These are phyloP conservation scores for Orbilia ellipsospora DNA, from an alignment of 2,329 filamentous ascomycete genomes.

Conservation along the genomic window DNA sequence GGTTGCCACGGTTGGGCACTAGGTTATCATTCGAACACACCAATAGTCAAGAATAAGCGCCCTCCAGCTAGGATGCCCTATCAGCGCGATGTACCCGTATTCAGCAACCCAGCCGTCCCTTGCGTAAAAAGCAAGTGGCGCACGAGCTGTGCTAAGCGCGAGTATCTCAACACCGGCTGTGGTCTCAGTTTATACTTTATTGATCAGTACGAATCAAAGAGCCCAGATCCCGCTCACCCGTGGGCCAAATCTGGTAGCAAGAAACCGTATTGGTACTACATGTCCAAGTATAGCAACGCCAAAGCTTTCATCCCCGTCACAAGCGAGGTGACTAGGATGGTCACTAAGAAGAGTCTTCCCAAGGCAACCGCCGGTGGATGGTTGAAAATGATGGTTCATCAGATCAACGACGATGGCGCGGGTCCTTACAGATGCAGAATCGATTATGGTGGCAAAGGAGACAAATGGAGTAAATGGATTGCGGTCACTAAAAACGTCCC, in stretches of 20 bases:
- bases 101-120: constrained; percentile 25
- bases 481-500: constrained; percentile 5
- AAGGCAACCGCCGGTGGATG: constrained; percentile 9
- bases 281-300: constrained; percentile 10
- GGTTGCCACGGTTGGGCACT: constrained; percentile 16
- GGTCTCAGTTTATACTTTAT: constrained; percentile 22
- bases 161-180: constrained; percentile 13
- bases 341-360: background rate
- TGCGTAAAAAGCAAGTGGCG: constrained; percentile 13
- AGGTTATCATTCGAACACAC: constrained; percentile 15
- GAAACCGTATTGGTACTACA: constrained; percentile 21
- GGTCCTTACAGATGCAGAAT: constrained; percentile 19
- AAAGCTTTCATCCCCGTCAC: constrained; percentile 7
- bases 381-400: constrained; percentile 6
- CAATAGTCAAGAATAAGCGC: background rate
- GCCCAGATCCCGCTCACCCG: background rate
- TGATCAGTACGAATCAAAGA: constrained; percentile 8
- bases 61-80: constrained; percentile 4
- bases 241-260: background rate
- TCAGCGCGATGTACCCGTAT: constrained; percentile 25
- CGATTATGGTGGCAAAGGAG: background rate
- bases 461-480: background rate
- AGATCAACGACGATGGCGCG: constrained; percentile 19
- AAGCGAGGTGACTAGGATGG: constrained; percentile 1
- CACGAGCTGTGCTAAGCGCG: background rate